These are phyloP conservation scores for Apiospora sp. DNA, from an alignment of 2,329 filamentous ascomycete genomes.

Conservation along the genomic window DNA sequence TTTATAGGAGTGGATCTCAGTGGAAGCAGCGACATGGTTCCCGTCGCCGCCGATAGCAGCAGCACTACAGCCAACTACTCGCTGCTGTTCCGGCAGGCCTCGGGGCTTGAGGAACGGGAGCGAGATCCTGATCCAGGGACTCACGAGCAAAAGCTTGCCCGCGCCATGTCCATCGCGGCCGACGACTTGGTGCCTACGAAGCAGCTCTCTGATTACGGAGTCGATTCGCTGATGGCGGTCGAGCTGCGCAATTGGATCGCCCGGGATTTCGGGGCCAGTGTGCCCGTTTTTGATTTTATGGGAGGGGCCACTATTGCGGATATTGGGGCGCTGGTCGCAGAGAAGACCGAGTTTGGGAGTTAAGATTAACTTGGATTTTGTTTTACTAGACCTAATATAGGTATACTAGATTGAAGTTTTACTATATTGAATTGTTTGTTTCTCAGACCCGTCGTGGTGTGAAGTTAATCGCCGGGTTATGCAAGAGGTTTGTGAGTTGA, in stretches of 20 bases:
- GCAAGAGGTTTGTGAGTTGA: too few relatives aligned
- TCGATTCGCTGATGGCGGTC: not conserved
- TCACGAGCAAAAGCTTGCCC: constrained; percentile 42
- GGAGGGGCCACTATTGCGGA: constrained; percentile 23
- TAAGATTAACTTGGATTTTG: too few relatives aligned
- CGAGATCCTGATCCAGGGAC: constrained; percentile 36
- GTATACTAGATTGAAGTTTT: too few relatives aligned
- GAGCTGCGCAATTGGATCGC: constrained; percentile 2
- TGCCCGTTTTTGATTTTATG: constrained; percentile 57
- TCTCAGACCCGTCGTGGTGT: too few relatives aligned
- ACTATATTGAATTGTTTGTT: too few relatives aligned
- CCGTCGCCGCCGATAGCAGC: too few relatives aligned
- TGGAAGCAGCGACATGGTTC: too few relatives aligned
- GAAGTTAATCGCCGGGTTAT: too few relatives aligned
- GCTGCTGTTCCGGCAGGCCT: constrained; percentile 36
- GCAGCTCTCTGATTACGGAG: constrained; percentile 30
- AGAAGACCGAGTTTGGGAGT: too few relatives aligned
- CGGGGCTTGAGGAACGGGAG: constrained; percentile 37
- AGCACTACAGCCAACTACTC: too few relatives aligned
- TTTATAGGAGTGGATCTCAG: not conserved
- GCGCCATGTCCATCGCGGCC: constrained; percentile 25
- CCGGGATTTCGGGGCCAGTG: not conserved
- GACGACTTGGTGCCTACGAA: constrained; percentile 33
- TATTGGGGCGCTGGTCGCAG: constrained; percentile 33
- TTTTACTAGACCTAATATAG: too few relatives aligned